These are phyloP conservation scores for Trichomonascaceae sp. DNA, from an alignment of 1,139 yeast species.

Conservation along the genomic window DNA sequence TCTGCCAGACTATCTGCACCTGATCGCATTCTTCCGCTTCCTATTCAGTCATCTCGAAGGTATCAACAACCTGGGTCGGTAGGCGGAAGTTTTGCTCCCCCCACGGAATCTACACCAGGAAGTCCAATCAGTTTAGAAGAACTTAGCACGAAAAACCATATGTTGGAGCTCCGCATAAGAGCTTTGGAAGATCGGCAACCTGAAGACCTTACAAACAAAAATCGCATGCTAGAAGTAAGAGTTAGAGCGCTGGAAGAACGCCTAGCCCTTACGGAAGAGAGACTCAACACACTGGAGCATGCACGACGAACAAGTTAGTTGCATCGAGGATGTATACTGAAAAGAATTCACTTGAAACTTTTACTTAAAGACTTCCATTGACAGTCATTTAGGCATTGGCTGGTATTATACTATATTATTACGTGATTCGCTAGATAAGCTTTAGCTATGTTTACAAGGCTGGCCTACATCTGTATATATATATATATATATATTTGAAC, in stretches of 20 bases:
- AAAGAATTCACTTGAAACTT: no score
- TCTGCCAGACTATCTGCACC: not conserved
- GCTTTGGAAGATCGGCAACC: conserved; percentile 28
- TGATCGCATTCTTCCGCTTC: conserved; percentile 5
- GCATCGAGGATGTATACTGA: not conserved
- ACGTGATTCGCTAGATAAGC: not conserved
- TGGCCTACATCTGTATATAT: not conserved
- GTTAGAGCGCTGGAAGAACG: conserved; percentile 30
- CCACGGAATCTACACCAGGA: not conserved
- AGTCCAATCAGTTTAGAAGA: not conserved
- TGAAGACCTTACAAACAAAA: conserved; percentile 17
- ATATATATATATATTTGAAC: not conserved
- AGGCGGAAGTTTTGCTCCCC: not conserved
- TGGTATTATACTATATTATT: not conserved
- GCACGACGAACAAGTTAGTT: not conserved
- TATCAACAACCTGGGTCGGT: not conserved
- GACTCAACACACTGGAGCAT: conserved; percentile 16
- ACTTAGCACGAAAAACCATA: conserved; percentile 14
- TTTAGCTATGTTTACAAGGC: not conserved
- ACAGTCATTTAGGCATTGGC: not conserved
- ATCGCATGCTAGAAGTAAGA: conserved; percentile 27
- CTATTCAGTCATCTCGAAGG: conserved; percentile 1
- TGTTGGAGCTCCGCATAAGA: conserved; percentile 28
- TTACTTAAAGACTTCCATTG: not conserved
- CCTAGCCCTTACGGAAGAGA: conserved; percentile 28